Evolutionary conservation across 2,329 filamentous ascomycete species (phyloP).

Genomic region (Cadophora luteo-olivacea): DNA sequence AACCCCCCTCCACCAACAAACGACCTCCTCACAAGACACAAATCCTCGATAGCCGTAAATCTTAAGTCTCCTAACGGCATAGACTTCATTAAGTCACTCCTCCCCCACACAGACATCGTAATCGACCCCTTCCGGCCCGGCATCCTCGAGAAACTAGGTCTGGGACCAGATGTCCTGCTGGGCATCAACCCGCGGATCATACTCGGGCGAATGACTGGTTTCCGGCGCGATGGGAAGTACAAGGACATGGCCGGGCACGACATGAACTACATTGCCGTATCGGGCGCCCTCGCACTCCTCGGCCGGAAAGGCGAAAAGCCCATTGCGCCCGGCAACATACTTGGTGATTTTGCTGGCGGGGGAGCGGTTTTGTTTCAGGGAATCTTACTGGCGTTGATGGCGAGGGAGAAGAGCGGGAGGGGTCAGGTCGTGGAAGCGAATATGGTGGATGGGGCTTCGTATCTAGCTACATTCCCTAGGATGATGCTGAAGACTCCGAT

Average conservation of each 20-base stretch:
- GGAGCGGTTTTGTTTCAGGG: constrained; percentile 84
- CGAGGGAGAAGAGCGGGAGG: constrained; percentile 65
- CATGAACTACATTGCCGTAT: constrained; percentile 94
- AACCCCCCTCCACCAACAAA: constrained; percentile 54
- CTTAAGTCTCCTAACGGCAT: constrained; percentile 72
- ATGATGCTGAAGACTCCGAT: constrained; percentile 67
- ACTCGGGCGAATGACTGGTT: constrained; percentile 87
- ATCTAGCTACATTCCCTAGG: constrained; percentile 80
- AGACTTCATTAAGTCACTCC: constrained; percentile 69
- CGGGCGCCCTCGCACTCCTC: constrained; percentile 78
- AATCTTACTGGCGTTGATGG: constrained; percentile 79
- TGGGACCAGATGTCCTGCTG: constrained; percentile 73
- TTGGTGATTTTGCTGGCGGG: constrained; percentile 92
- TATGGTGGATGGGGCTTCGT: constrained; percentile 91
- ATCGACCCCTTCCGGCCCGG: constrained; percentile 95
- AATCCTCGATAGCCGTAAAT: constrained; percentile 80
- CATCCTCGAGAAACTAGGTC: constrained; percentile 82
- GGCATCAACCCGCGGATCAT: constrained; percentile 76
- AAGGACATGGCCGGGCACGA: constrained; percentile 90
- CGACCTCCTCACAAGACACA: constrained; percentile 82
- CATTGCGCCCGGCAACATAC: constrained; percentile 80
- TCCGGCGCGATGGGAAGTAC: constrained; percentile 86
- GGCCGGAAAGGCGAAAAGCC: constrained; percentile 74
- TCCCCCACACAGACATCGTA: constrained; percentile 72
- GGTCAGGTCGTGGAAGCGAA: constrained; percentile 95